Percentiles rank a stretch among this genome's conserved stretches.
Evolutionary conservation across 2,329 filamentous ascomycete species (phyloP).

Genomic region (Paraphaeosphaeria minitans): DNA sequence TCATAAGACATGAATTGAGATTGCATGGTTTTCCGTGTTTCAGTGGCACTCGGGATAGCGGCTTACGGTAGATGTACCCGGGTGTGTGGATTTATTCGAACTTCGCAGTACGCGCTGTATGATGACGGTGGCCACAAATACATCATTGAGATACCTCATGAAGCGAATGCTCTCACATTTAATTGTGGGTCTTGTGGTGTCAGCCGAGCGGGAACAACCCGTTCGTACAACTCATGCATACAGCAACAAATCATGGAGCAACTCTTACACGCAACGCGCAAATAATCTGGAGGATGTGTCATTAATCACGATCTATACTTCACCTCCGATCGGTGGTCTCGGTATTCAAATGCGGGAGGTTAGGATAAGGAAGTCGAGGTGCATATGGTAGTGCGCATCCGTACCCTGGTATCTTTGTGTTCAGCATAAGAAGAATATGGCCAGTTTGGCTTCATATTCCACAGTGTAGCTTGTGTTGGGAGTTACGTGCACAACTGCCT

Average conservation of each 20-base stretch:
- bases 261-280: too few relatives aligned
- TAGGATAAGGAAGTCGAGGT: neutral
- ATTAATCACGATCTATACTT: neutral
- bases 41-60: neutral
- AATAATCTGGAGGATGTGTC: neutral
- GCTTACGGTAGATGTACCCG: neutral
- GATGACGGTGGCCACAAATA: neutral
- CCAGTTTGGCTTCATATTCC: neutral
- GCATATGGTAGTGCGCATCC: neutral
- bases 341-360: neutral
- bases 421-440: neutral
- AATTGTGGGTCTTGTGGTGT: neutral
- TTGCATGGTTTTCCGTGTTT: neutral
- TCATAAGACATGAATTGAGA: neutral
- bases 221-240: neutral
- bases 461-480: neutral
- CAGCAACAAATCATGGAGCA: neutral
- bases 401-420: neutral
- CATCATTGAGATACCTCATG: neutral
- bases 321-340: neutral
- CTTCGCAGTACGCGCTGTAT: neutral
- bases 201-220: conserved; percentile 4
- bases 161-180: neutral
- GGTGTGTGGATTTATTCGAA: neutral
- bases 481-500: neutral